A percentile compares a stretch with the other conserved stretches of the same genome.
phyloP scores from a whole-genome alignment of 768 basidiomycete species.

The Tubosaeta sp. region DNA sequence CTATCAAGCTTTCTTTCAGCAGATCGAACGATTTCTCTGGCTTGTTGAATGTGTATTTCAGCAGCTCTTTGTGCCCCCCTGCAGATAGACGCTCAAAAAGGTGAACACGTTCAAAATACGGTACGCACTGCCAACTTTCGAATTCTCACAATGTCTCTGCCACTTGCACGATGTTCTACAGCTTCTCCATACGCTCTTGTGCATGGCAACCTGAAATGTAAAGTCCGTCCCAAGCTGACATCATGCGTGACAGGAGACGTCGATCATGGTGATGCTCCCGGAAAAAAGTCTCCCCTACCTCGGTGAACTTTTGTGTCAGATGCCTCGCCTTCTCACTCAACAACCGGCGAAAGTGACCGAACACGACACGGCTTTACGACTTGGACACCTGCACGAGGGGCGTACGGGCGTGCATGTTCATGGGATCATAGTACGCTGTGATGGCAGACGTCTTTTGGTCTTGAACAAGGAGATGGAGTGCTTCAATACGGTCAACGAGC shows the following conservation, averaged over 20 bases:
- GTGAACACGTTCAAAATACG: not conserved
- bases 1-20: constrained; percentile 12
- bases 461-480: constrained; percentile 3
- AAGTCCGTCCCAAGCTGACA: constrained; percentile 11
- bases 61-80: constrained; percentile 3
- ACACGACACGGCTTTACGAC: constrained; percentile 6
- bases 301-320: constrained; percentile 4
- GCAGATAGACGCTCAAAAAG: not conserved
- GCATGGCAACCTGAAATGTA: constrained; percentile 4
- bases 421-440: not conserved
- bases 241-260: not conserved
- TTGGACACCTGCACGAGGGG: constrained; percentile 5
- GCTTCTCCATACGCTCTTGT: not conserved
- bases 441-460: not conserved
- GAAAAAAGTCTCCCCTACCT: constrained; percentile 1
- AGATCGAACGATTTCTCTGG: constrained; percentile 9
- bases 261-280: too few species aligned
- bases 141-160: not conserved
- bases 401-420: not conserved
- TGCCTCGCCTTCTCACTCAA: constrained; percentile 7
- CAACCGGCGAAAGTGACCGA: constrained; percentile 1
- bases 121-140: constrained; percentile 8
- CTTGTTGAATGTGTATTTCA: constrained; percentile 8
- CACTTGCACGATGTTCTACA: not conserved
- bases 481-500: constrained; percentile 4